Percentiles rank a stretch among this genome's conserved stretches.
Evolutionary conservation across 345 rosid genomes (phyloP).

Genomic region (Zanthoxylum bungeanum): DNA sequence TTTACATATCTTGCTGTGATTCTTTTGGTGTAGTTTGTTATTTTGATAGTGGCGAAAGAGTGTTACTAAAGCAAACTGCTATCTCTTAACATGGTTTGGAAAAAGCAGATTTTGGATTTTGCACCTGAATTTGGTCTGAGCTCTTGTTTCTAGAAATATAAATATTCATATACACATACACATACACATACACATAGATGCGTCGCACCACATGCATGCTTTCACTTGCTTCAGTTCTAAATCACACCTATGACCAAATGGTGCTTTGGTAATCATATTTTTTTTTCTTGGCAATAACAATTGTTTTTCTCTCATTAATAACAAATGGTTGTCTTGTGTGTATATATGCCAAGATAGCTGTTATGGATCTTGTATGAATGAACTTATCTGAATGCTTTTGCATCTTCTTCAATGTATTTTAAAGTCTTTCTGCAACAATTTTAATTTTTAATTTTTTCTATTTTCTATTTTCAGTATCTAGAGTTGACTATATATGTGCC

Average conservation of each 20-base stretch:
- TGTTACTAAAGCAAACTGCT: neutral
- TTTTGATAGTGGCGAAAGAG: slow-evolving; percentile 1
- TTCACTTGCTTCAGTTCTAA: neutral
- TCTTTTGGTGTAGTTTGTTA: neutral
- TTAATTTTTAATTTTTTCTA: too few species aligned
- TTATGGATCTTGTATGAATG: neutral
- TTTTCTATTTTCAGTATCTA: too few species aligned
- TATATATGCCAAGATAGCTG: neutral
- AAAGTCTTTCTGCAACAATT: too few species aligned
- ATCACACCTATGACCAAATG: neutral
- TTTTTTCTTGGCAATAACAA: too few species aligned
- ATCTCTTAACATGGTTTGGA: neutral
- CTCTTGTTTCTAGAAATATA: slow-evolving; percentile 4
- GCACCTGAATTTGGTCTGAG: neutral
- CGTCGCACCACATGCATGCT: neutral
- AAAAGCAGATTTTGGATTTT: neutral
- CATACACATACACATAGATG: too few species aligned
- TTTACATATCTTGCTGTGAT: neutral
- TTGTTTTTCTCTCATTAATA: neutral
- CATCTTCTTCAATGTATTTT: neutral
- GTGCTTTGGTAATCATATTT: neutral
- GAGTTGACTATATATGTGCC: too few species aligned
- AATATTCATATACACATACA: too few species aligned
- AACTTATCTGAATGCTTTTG: neutral
- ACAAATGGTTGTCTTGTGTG: neutral